phyloP scores from a whole-genome alignment of 495 filamentous ascomycete genomes.

The Aspergillus haitiensis region DNA sequence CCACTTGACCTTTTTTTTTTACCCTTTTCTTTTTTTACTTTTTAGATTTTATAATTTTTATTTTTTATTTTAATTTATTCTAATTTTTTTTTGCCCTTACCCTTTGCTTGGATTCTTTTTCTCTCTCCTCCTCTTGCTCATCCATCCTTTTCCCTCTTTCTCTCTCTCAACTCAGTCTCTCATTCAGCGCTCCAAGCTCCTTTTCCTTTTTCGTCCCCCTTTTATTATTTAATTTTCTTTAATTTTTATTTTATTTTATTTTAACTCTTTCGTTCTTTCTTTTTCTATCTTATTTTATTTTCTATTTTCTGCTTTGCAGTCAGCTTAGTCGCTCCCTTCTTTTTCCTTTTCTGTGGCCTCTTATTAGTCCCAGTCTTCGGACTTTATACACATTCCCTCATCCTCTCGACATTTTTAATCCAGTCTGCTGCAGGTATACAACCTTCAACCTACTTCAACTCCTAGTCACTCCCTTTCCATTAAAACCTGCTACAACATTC shows the following conservation, averaged over 20 bases:
- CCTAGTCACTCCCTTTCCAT: slow-evolving; percentile 14
- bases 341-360: slow-evolving; percentile 23
- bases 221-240: slow-evolving; percentile 18
- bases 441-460: slow-evolving; percentile 15
- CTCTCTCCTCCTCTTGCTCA: slow-evolving; percentile 22
- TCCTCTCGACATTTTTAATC: slow-evolving; percentile 15
- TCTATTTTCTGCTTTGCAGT: slow-evolving; percentile 21
- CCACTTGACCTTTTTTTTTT: slow-evolving; percentile 13
- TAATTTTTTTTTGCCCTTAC: background rate
- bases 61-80: too few species aligned
- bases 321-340: slow-evolving; percentile 27
- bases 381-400: slow-evolving; percentile 21
- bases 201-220: slow-evolving; percentile 28
- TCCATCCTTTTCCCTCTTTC: slow-evolving; percentile 13
- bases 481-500: slow-evolving; percentile 1
- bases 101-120: slow-evolving; percentile 19
- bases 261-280: slow-evolving; percentile 17
- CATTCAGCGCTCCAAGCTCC: slow-evolving; percentile 17
- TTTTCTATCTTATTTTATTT: slow-evolving; percentile 17
- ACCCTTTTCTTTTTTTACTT: slow-evolving; percentile 15
- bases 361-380: slow-evolving; percentile 23
- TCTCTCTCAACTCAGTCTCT: slow-evolving; percentile 13
- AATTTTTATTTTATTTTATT: slow-evolving; percentile 9
- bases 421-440: slow-evolving; percentile 22
- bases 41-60: background rate